Percentiles rank a stretch among this genome's conserved stretches.
These are phyloP conservation scores for Aphanoascus verrucosus DNA, from an alignment of 2,329 filamentous ascomycete genomes.

Conservation along the genomic window DNA sequence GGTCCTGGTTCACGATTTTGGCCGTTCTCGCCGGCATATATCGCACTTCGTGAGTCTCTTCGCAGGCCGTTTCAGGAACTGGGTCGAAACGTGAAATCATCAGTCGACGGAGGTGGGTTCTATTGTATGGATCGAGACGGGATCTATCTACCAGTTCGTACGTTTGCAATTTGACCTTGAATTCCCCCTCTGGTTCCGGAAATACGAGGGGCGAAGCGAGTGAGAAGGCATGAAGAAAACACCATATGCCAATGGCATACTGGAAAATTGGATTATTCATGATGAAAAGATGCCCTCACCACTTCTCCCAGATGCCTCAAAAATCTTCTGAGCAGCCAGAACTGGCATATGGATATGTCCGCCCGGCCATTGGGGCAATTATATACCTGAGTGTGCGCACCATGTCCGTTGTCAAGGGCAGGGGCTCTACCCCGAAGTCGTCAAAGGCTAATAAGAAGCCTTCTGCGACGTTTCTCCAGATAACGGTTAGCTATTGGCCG, in stretches of 20 bases:
- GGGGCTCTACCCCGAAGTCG: no score
- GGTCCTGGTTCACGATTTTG: constrained; percentile 8
- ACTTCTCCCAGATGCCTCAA: no score
- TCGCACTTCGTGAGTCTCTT: constrained; percentile 4
- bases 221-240: not conserved
- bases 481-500: not conserved
- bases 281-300: no score
- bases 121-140: constrained; percentile 11
- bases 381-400: no score
- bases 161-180: constrained; percentile 4
- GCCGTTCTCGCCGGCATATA: constrained; percentile 10
- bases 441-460: no score
- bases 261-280: not conserved
- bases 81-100: constrained; percentile 16
- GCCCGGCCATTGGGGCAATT: not conserved
- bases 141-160: constrained; percentile 12
- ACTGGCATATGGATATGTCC: no score
- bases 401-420: no score
- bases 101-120: constrained; percentile 10
- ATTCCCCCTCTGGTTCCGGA: constrained; percentile 8
- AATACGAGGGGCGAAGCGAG: constrained; percentile 3
- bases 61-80: constrained; percentile 4
- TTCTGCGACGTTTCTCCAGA: not conserved
- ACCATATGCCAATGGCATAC: not conserved
- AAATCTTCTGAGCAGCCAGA: no score